Evolutionary conservation across 345 rosid species (phyloP).

Genomic region (Salix purpurea): DNA sequence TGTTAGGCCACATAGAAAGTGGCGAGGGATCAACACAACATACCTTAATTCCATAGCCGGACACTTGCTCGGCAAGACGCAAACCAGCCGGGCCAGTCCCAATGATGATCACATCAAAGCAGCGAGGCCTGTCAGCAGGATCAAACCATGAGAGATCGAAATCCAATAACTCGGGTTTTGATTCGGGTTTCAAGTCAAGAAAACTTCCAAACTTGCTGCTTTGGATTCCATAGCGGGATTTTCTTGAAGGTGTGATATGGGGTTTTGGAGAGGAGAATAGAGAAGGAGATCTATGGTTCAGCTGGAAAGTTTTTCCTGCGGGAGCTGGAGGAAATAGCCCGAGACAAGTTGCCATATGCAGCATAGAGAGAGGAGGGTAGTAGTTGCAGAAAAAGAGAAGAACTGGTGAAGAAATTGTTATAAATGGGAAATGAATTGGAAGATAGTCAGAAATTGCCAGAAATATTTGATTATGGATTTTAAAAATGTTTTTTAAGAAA

Average conservation of each 20-base stretch:
- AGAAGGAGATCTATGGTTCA: not conserved
- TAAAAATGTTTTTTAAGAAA: no score
- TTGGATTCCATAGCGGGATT: constrained; percentile 11
- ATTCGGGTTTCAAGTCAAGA: constrained; percentile 46
- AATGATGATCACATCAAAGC: constrained; percentile 49
- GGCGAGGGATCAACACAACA: constrained; percentile 71
- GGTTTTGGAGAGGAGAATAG: constrained; percentile 12
- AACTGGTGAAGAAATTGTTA: not conserved
- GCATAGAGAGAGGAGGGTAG: not conserved
- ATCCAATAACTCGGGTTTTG: constrained; percentile 30
- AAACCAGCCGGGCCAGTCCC: constrained; percentile 73
- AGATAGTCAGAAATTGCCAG: not conserved
- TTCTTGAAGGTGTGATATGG: constrained; percentile 3
- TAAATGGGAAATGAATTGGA: not conserved
- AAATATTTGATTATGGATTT: no score
- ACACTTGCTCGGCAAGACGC: constrained; percentile 59
- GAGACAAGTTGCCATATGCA: constrained; percentile 30
- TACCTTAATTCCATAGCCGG: constrained; percentile 47
- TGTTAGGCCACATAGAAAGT: constrained; percentile 56
- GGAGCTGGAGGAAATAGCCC: constrained; percentile 23
- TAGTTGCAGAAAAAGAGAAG: not conserved
- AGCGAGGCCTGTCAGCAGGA: constrained; percentile 25
- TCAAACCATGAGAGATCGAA: constrained; percentile 40
- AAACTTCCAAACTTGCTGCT: constrained; percentile 41
- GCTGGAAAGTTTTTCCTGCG: constrained; percentile 5